These are phyloP conservation scores for Diaporthe ampelina DNA, from an alignment of 2,329 filamentous ascomycete genomes.

Conservation along the genomic window DNA sequence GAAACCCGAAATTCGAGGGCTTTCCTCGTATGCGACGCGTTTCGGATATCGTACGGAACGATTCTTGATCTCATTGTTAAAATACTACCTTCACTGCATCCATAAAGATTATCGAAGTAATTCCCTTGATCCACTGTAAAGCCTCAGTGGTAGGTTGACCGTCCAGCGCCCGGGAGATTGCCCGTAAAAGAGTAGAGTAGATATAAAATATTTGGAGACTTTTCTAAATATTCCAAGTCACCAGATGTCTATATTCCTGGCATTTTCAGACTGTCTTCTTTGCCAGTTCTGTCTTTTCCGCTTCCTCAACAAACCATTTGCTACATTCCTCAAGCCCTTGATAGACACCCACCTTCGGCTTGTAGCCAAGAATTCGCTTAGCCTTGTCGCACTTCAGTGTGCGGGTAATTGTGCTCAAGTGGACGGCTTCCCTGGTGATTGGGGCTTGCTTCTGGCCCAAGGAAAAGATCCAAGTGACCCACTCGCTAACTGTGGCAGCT, in stretches of 20 bases:
- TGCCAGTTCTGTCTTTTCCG: not conserved
- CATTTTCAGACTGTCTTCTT: not conserved
- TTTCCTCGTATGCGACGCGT: too few relatives aligned
- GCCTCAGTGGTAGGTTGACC: too few relatives aligned
- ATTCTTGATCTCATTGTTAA: too few relatives aligned
- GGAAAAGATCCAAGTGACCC: conserved; percentile 43
- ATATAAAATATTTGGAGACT: too few relatives aligned
- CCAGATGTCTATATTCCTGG: not conserved
- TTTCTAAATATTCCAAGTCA: too few relatives aligned
- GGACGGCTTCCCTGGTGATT: conserved; percentile 42
- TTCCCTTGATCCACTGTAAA: too few relatives aligned
- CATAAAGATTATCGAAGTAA: too few relatives aligned
- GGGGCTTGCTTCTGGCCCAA: conserved; percentile 40
- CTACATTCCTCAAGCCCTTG: conserved; percentile 41
- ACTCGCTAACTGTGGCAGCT: conserved; percentile 44
- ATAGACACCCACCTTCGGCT: conserved; percentile 42
- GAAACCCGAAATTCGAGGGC: too few relatives aligned
- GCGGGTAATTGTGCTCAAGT: conserved; percentile 40
- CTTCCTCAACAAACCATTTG: conserved; percentile 43
- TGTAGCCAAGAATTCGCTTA: conserved; percentile 44
- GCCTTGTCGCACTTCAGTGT: conserved; percentile 44
- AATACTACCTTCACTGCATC: too few relatives aligned
- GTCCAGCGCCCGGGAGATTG: too few relatives aligned
- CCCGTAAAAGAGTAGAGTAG: too few relatives aligned
- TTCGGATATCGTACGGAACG: too few relatives aligned